Evolutionary conservation across 1,139 yeast genomes (phyloP), one percentile per base, ranked within the genome.

Genomic region (Protomyces macrosporus): DNA sequence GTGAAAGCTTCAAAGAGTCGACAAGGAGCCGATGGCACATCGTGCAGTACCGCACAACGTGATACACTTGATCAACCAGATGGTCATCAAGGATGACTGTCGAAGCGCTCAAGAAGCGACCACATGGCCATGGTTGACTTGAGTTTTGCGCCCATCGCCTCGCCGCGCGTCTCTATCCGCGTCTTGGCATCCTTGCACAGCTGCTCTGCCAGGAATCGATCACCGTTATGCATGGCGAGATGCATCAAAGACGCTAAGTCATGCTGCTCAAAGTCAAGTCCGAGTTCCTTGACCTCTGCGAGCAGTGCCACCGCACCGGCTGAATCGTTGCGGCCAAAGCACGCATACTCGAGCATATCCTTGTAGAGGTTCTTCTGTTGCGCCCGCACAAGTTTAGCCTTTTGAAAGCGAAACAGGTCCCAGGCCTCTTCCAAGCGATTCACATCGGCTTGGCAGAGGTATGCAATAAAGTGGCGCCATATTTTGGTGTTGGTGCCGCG

Each of bases 151-250:
- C 48, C 48, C 32, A n/a, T 16, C 23, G 10, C 30, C 7, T 42
- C 48, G 4, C 48, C 48, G 5, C 48, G 16, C 16, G n/a, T 16
- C 9, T 14, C 23, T 10, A 42, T 23, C 33, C 23, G 48, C 48
- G n/a, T 16, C 16, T 42, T 32, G 37, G 36, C 56, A n/a, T 42
- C 52, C 32, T 39, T 12, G 56, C 54, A 42, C 6, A 58, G 30
- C 30, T 51, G 32, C 36, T 58, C 62, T 7, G 56, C 62, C n/a
- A 52, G 34, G 10, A 33, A 39, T 6, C 62, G 50, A 23, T 58
- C 62, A 7, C 62, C 56, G 33, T 52, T 51, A 32, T 16, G 34
- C 62, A 58, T 52, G 12, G 62, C 62, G 5, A 55, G 23, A 16
- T 36, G 40, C n/a, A 58, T 42, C 6, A 58, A 32, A 14, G 30